phyloP scores from a whole-genome alignment of 768 basidiomycete species.

The Boletus sp. region DNA sequence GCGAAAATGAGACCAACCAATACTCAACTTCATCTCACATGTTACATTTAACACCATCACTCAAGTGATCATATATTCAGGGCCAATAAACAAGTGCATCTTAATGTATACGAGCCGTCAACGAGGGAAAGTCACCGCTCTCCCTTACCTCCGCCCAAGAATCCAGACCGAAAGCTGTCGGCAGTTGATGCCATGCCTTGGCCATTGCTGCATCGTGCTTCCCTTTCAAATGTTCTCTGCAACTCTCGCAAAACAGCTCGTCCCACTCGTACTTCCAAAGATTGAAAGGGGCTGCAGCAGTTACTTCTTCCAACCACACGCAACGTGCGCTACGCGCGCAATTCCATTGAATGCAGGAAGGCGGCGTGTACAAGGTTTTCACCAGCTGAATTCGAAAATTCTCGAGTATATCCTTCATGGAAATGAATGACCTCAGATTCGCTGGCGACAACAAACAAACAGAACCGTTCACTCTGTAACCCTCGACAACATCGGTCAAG shows the following conservation, averaged over 20 bases:
- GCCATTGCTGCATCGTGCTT: not conserved
- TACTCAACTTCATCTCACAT: not conserved
- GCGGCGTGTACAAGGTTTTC: not conserved
- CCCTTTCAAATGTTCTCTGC: not conserved
- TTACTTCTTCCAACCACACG: not conserved
- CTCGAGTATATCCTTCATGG: constrained; percentile 2
- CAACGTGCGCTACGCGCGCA: not conserved
- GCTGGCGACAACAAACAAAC: not conserved
- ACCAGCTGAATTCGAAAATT: not conserved
- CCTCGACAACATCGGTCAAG: not conserved
- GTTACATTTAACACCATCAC: no score
- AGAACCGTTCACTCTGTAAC: constrained; percentile 1
- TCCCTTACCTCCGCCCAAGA: not conserved
- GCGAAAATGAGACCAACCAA: constrained; percentile 16
- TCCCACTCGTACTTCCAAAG: constrained; percentile 1
- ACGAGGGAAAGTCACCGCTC: not conserved
- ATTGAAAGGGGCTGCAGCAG: not conserved
- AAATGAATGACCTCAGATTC: constrained; percentile 7
- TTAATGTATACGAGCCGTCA: not conserved
- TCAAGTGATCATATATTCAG: not conserved
- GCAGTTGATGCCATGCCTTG: not conserved
- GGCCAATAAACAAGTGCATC: no score
- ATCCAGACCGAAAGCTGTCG: constrained; percentile 3
- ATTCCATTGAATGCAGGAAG: rapidly evolving
- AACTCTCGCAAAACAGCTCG: not conserved